phyloP scores from a whole-genome alignment of 805 yeast species.

The Candida chauliodis region DNA sequence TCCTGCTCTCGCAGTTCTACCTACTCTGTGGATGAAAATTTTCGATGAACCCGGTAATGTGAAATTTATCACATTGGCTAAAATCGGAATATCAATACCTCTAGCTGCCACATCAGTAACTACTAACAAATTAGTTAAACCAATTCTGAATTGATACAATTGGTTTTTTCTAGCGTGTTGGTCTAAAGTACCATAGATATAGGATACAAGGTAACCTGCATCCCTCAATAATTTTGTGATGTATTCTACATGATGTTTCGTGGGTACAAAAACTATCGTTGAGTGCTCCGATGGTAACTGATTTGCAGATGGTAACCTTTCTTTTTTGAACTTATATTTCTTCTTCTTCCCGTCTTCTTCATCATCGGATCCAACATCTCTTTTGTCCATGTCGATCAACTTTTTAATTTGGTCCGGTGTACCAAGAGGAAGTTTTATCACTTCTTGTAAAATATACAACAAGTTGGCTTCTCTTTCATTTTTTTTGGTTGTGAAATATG shows the following conservation, averaged over 20 bases:
- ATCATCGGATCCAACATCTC: slow-evolving; percentile 51
- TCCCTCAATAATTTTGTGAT: slow-evolving; percentile 64
- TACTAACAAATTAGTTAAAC: slow-evolving; percentile 79
- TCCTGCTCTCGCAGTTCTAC: slow-evolving; percentile 99
- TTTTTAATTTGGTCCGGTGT: slow-evolving; percentile 62
- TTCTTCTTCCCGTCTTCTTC: slow-evolving; percentile 40
- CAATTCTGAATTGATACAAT: slow-evolving; percentile 77
- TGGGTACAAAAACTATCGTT: slow-evolving; percentile 92
- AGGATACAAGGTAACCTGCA: slow-evolving; percentile 83
- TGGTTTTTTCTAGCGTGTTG: slow-evolving; percentile 93
- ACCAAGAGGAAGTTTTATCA: slow-evolving; percentile 80
- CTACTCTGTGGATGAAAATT: slow-evolving; percentile 94
- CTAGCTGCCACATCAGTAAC: slow-evolving; percentile 99
- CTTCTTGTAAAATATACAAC: slow-evolving; percentile 71
- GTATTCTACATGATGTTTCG: slow-evolving; percentile 97
- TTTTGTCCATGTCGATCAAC: slow-evolving; percentile 45
- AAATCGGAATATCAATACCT: slow-evolving; percentile 96
- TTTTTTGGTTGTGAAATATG: slow-evolving; percentile 74
- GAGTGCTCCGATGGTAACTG: slow-evolving; percentile 81
- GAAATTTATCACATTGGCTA: slow-evolving; percentile 91
- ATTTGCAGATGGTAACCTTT: slow-evolving; percentile 71
- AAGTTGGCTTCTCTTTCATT: slow-evolving; percentile 89
- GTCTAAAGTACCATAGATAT: slow-evolving; percentile 90
- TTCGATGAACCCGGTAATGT: slow-evolving; percentile 90
- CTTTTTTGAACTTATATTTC: slow-evolving; percentile 44